phyloP scores from a whole-genome alignment of 495 filamentous ascomycete species.

The Aspergillus nidulans region DNA sequence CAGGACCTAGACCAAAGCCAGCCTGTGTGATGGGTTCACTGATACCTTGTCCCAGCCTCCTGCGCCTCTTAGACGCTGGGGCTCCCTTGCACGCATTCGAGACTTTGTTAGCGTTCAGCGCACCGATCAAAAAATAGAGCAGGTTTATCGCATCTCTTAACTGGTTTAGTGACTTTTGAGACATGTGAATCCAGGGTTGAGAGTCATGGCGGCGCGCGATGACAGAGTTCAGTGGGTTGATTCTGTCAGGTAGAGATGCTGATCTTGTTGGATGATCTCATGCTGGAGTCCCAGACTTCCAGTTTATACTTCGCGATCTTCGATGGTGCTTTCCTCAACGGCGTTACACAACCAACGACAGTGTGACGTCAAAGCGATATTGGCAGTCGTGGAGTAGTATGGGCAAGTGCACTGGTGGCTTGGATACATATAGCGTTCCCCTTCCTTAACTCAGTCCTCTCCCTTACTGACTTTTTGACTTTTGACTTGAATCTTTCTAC shows the following conservation, averaged over 20 bases:
- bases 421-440: not conserved
- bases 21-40: not conserved
- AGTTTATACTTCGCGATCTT: not conserved
- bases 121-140: not conserved
- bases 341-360: conserved; percentile 14
- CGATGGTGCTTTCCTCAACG: not conserved
- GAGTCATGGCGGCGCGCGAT: not conserved
- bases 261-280: conserved; percentile 6
- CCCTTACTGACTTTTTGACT: not conserved
- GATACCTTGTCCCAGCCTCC: not conserved
- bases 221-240: not conserved
- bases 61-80: not conserved
- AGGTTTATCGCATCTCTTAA: not conserved
- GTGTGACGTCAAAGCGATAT: conserved; percentile 27
- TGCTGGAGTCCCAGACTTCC: not conserved
- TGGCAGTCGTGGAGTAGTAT: too few relatives aligned
- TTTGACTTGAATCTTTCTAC: conserved; percentile 5
- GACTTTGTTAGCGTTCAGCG: not conserved
- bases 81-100: not conserved
- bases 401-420: not conserved
- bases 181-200: not conserved
- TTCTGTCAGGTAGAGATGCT: not conserved
- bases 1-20: not conserved
- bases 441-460: not conserved
- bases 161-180: not conserved